Percentiles rank a stretch among this genome's conserved stretches.
phyloP scores from a whole-genome alignment of 805 yeast species.

The Ogataea kodamae region DNA sequence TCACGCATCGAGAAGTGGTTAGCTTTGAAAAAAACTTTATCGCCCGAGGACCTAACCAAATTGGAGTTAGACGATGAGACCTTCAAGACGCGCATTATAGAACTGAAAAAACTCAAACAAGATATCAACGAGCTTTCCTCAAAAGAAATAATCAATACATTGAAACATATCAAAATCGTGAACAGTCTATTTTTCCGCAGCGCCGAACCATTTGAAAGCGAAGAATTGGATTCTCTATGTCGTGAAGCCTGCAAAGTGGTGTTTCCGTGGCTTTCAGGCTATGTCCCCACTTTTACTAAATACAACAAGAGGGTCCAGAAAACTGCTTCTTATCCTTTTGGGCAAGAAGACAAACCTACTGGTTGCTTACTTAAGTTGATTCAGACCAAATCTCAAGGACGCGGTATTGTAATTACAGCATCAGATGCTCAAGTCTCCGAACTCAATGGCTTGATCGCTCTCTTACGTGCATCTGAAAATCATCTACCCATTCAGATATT shows the following conservation, averaged over 20 bases:
- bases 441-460: constrained; percentile 43
- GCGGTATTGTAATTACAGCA: constrained; percentile 55
- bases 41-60: constrained; percentile 21
- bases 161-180: constrained; percentile 28
- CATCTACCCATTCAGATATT: constrained; percentile 47
- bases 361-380: constrained; percentile 29
- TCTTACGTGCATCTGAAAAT: constrained; percentile 49
- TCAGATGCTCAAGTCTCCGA: constrained; percentile 45
- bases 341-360: constrained; percentile 5
- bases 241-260: constrained; percentile 22
- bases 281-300: constrained; percentile 37
- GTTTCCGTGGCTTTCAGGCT: constrained; percentile 41
- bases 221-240: constrained; percentile 17
- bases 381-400: constrained; percentile 35
- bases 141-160: constrained; percentile 23
- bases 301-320: constrained; percentile 28
- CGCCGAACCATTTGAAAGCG: constrained; percentile 5
- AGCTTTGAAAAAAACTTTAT: constrained; percentile 24
- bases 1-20: constrained; percentile 29
- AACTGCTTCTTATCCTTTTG: constrained; percentile 12
- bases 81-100: constrained; percentile 20
- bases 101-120: constrained; percentile 21
- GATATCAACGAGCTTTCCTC: constrained; percentile 25
- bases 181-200: constrained; percentile 22
- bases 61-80: constrained; percentile 25